These are phyloP conservation scores for Aspergillus ustus DNA, from an alignment of 2,329 filamentous ascomycete species.

Conservation along the genomic window DNA sequence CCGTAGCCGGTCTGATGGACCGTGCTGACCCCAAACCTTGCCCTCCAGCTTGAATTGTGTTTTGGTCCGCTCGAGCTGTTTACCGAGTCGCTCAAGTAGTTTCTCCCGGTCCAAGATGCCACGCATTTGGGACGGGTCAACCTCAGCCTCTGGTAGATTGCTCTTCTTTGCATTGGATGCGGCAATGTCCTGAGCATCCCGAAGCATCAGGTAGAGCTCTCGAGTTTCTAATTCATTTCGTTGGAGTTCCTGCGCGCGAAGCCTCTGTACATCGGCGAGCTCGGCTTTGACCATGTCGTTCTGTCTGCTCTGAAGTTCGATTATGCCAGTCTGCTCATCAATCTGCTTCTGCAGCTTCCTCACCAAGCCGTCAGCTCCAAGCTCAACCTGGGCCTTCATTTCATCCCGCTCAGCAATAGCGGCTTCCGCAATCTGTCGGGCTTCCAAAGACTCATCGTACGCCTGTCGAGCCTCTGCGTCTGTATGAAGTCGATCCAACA, in stretches of 20 bases:
- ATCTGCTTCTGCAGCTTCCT: constrained; percentile 90
- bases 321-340: constrained; percentile 89
- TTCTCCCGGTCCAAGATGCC: constrained; percentile 91
- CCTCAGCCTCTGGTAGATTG: constrained; percentile 63
- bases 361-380: constrained; percentile 91
- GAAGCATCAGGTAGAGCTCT: constrained; percentile 96
- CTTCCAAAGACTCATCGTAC: constrained; percentile 87
- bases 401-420: constrained; percentile 97
- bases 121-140: constrained; percentile 77
- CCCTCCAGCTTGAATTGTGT: constrained; percentile 97
- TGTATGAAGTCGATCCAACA: constrained; percentile 94
- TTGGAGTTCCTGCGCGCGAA: constrained; percentile 88
- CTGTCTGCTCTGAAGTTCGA: constrained; percentile 85
- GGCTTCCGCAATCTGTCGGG: constrained; percentile 89
- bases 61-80: constrained; percentile 94
- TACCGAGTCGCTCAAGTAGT: constrained; percentile 91
- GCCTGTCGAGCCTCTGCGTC: constrained; percentile 93
- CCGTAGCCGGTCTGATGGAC: constrained; percentile 88
- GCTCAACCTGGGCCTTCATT: constrained; percentile 82
- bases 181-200: constrained; percentile 94
- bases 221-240: constrained; percentile 94
- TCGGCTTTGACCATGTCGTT: constrained; percentile 88
- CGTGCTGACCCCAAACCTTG: constrained; percentile 83
- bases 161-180: constrained; percentile 78
- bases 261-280: constrained; percentile 80